Percentiles rank a stretch among this genome's conserved stretches.
Conservation (phyloP, 2,329 filamentous ascomycete genomes). For the Thermoascus crustaceus region DNA sequence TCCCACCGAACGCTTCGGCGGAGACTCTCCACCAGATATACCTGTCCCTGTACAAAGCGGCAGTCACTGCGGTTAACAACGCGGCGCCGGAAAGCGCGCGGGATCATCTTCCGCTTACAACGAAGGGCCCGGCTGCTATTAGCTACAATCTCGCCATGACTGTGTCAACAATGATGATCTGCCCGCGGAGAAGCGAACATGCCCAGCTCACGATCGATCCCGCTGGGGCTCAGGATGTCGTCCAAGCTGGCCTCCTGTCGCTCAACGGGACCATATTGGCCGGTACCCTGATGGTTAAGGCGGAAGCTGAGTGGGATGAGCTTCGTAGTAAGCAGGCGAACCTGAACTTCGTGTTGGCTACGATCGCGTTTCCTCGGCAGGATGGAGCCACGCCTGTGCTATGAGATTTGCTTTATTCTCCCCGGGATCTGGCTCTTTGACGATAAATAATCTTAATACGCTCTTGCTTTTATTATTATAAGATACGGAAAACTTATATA, state of each 20-base stretch:
- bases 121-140: slow-evolving; percentile 36
- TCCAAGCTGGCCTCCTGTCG: slow-evolving; percentile 35
- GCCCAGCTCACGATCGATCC: slow-evolving; percentile 32
- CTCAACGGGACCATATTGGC: slow-evolving; percentile 51
- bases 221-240: slow-evolving; percentile 22
- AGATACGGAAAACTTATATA: too few relatives aligned
- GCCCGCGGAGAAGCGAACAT: slow-evolving; percentile 42
- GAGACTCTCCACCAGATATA: slow-evolving; percentile 31
- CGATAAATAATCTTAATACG: too few relatives aligned
- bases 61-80: slow-evolving; percentile 25
- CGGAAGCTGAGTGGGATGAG: slow-evolving; percentile 45
- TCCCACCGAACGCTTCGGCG: slow-evolving; percentile 35
- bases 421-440: too few relatives aligned
- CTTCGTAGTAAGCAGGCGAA: slow-evolving; percentile 33
- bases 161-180: slow-evolving; percentile 44
- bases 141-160: slow-evolving; percentile 55
- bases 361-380: slow-evolving; percentile 32
- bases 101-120: slow-evolving; percentile 3
- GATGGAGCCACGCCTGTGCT: too few relatives aligned
- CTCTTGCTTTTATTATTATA: too few relatives aligned
- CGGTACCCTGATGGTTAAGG: slow-evolving; percentile 53
- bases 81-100: neutral
- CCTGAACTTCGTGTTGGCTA: slow-evolving; percentile 37
- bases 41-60: slow-evolving; percentile 33
- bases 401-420: too few relatives aligned